Base-by-base conservation (phyloP, 1,139 yeast species). In the Starmera stellimalicola region DNA sequence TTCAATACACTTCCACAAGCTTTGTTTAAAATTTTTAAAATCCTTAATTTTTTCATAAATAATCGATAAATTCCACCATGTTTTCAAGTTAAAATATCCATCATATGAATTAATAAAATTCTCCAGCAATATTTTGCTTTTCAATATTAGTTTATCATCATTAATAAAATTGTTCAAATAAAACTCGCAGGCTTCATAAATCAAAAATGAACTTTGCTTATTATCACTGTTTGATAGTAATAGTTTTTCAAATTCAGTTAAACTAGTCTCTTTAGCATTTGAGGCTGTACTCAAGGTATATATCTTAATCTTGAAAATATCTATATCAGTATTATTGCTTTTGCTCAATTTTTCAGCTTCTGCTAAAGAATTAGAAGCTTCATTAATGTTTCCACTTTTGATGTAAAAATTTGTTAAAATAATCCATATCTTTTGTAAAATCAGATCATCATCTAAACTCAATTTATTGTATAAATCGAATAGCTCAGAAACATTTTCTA, bases 51-150 rank as follows among this genome's bases (percentile, higher is more conserved):
- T 59, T 45, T 79, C 91, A 51, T 80, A 80, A 25, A 81, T 65
- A 44, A 68, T 60, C 4, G 87, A 73, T 41, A 84, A 63, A 38
- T 71, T 68, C 68, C 74, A 78, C 85, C 93, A 82, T 11, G 80
- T 68, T 52, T 84, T 95, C 2, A 83, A 62, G 22, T 65, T 63
- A 47, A 70, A 70, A 40, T 68, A 59, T 3, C 84, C 93, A 28
- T 60, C 61, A 19, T 62, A 57, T 4, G 63, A 58, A 42, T 63
- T 47, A 51, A 77, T 72, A 55, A 77, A 54, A n/a, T 63, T 57
- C 45, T 82, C 91, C 36, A 85, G 61, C 34, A 75, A 57, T 35
- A 73, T 68, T 51, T 77, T 73, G 40, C 79, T 60, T 35, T 94
- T 63, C 4, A 84, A 22, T 22, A 22, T 4, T n/a, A 22, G 11